Evolutionary conservation across 805 yeast genomes (phyloP).

Genomic region (Suhomyces prunicola): DNA sequence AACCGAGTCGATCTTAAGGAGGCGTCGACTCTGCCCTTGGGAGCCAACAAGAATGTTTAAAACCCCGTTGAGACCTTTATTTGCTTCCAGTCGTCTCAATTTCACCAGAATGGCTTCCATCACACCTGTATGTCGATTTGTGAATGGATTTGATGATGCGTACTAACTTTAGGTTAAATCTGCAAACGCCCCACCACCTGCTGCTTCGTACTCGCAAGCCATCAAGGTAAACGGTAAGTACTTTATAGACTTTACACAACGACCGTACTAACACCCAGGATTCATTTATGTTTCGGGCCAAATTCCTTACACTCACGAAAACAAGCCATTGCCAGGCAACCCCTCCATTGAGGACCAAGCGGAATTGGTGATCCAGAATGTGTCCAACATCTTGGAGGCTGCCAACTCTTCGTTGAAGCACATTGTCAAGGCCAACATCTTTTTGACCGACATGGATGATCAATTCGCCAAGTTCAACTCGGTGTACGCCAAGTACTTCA

Average conservation of each 20-base stretch:
- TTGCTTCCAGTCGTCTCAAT: conserved; percentile 7
- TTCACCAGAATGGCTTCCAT: conserved; percentile 26
- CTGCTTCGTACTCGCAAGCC: conserved; percentile 96
- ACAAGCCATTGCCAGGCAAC: conserved; percentile 69
- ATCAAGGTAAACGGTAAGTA: conserved; percentile 68
- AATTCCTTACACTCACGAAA: conserved; percentile 83
- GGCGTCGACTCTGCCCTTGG: not conserved
- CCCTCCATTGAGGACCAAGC: conserved; percentile 69
- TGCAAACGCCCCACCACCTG: conserved; percentile 88
- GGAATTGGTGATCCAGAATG: conserved; percentile 69
- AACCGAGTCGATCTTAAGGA: not conserved
- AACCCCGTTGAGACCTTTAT: conserved; percentile 16
- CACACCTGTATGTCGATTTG: conserved; percentile 29
- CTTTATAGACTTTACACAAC: no score
- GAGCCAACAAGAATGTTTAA: conserved; percentile 13
- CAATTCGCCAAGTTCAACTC: conserved; percentile 82
- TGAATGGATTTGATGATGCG: not conserved
- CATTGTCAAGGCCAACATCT: conserved; percentile 84
- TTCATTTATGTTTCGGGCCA: conserved; percentile 93
- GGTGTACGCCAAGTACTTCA: conserved; percentile 78
- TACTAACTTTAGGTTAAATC: conserved; percentile 51
- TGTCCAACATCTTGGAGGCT: conserved; percentile 71
- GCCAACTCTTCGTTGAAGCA: conserved; percentile 81
- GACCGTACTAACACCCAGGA: conserved; percentile 39
- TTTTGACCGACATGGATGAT: conserved; percentile 80